These are phyloP conservation scores for Selaginella tamariscina DNA, from an alignment of 75 land plant genomes.

Conservation along the genomic window DNA sequence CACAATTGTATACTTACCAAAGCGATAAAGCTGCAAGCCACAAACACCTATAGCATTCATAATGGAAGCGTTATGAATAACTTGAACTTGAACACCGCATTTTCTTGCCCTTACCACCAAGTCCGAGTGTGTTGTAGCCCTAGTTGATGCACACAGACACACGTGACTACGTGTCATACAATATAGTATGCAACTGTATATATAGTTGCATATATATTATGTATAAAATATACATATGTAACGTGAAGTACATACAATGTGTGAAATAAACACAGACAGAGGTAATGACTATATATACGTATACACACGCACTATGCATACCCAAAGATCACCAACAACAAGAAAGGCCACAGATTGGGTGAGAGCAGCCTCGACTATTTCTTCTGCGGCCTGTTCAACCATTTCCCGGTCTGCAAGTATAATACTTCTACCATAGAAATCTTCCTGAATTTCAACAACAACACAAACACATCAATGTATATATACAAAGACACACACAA, in stretches of 20 bases:
- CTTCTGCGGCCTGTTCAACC: slow-evolving; percentile 79
- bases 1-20: no score
- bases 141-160: no score
- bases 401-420: slow-evolving; percentile 77
- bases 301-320: slow-evolving; percentile 24
- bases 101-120: slow-evolving; percentile 80
- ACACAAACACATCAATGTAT: no score
- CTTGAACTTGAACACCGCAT: slow-evolving; percentile 66
- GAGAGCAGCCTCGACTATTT: slow-evolving; percentile 50
- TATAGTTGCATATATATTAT: no score
- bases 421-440: slow-evolving; percentile 71
- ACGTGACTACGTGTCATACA: no score
- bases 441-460: no score
- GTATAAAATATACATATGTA: no score
- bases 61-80: slow-evolving; percentile 90
- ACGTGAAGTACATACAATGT: neutral
- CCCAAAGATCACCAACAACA: slow-evolving; percentile 99
- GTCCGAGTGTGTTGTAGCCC: slow-evolving; percentile 97
- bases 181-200: no score
- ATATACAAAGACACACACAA: no score
- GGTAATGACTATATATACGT: no score
- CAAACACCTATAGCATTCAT: slow-evolving; percentile 97
- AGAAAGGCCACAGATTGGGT: slow-evolving; percentile 69
- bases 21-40: slow-evolving; percentile 94
- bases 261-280: neutral